Evolutionary conservation across 345 rosid species (phyloP).

Genomic region (Jatropha curcas): DNA sequence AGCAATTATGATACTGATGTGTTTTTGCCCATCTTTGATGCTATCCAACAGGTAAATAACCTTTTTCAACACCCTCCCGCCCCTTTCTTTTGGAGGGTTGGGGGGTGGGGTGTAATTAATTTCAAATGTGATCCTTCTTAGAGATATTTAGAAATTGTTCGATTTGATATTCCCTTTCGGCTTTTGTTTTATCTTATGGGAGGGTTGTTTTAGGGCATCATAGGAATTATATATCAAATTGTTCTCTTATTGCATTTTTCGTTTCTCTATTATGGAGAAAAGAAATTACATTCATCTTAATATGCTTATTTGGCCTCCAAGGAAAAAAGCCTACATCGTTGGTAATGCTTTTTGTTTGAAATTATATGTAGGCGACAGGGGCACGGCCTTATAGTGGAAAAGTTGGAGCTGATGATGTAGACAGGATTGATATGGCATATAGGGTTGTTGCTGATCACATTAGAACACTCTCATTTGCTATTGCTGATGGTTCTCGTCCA

Average conservation of each 20-base stretch:
- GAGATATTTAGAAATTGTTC: too few relatives aligned
- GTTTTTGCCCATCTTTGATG: conserved; percentile 87
- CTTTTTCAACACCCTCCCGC: background rate
- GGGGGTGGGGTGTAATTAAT: background rate
- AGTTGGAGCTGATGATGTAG: conserved; percentile 79
- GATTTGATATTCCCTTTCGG: too few relatives aligned
- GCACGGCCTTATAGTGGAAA: conserved; percentile 89
- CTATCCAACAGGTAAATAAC: conserved; percentile 68
- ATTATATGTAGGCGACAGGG: conserved; percentile 62
- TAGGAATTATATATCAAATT: background rate
- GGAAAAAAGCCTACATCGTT: background rate
- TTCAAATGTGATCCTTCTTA: too few relatives aligned
- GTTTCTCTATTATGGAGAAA: background rate
- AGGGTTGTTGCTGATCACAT: conserved; percentile 98
- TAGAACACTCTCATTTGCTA: conserved; percentile 91
- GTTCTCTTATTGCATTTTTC: background rate
- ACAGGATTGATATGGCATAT: conserved; percentile 91
- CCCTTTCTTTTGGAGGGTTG: too few relatives aligned
- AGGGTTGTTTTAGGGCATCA: background rate
- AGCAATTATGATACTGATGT: conserved; percentile 99
- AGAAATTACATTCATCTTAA: too few relatives aligned
- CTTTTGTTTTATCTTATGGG: too few relatives aligned
- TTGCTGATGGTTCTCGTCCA: conserved; percentile 98
- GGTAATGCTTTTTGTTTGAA: background rate
- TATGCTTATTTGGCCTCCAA: too few relatives aligned